These are phyloP conservation scores for Pseudogymnoascus sp. DNA, from an alignment of 2,329 filamentous ascomycete species.

Conservation along the genomic window DNA sequence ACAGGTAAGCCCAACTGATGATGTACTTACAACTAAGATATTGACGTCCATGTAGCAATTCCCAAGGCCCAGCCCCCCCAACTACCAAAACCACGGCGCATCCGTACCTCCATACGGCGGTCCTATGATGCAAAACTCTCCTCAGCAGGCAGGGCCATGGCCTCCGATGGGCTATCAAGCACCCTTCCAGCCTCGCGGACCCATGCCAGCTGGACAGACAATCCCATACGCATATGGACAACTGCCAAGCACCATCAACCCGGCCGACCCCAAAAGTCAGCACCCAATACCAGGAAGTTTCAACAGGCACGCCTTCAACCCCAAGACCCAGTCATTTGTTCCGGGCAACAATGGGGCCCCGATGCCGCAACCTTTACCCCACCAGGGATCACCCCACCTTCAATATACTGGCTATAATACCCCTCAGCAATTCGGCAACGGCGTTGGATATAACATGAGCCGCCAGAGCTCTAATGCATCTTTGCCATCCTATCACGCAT, in stretches of 20 bases:
- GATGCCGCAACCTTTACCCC: slow-evolving; percentile 34
- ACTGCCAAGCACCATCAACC: slow-evolving; percentile 61
- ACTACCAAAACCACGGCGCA: slow-evolving; percentile 28
- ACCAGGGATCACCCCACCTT: slow-evolving; percentile 34
- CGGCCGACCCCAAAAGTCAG: slow-evolving; percentile 65
- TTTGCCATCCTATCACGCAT: slow-evolving; percentile 30
- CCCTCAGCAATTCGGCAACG: slow-evolving; percentile 28
- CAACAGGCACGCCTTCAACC: slow-evolving; percentile 82
- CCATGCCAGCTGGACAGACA: slow-evolving; percentile 22
- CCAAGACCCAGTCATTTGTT: slow-evolving; percentile 87
- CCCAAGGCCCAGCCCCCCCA: slow-evolving; percentile 23
- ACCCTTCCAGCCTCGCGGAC: slow-evolving; percentile 25
- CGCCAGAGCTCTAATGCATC: slow-evolving; percentile 31
- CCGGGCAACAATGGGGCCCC: slow-evolving; percentile 52
- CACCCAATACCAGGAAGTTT: slow-evolving; percentile 81
- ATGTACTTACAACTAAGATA: slow-evolving; percentile 12
- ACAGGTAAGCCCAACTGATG: slow-evolving; percentile 17
- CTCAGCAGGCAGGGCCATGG: slow-evolving; percentile 26
- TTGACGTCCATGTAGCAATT: slow-evolving; percentile 21
- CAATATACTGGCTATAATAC: slow-evolving; percentile 34
- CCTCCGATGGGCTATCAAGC: slow-evolving; percentile 22
- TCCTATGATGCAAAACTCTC: slow-evolving; percentile 27
- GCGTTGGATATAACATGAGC: slow-evolving; percentile 30
- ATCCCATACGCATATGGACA: slow-evolving; percentile 73
- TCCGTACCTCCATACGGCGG: slow-evolving; percentile 28